Percentiles rank a stretch among this genome's conserved stretches.
Conservation (phyloP, 495 filamentous ascomycete species). For the Hapsidospora chrysogenum region DNA sequence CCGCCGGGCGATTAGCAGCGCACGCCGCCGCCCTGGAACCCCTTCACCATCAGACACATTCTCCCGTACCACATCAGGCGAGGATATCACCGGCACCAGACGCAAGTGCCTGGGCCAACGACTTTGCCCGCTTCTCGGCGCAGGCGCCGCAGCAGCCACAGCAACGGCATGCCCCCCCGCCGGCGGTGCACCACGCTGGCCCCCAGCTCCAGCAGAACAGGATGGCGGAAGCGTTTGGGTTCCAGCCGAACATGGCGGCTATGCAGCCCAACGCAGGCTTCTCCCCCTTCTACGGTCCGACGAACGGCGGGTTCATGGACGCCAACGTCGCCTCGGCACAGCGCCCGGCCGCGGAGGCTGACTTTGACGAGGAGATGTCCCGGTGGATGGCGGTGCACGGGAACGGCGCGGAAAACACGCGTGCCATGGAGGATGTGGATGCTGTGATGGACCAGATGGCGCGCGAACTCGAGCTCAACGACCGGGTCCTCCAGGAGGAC, state of each 20-base stretch:
- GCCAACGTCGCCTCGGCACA: not conserved
- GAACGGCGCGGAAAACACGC: not conserved
- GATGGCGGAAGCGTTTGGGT: not conserved
- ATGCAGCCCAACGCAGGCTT: not conserved
- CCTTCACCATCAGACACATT: not conserved
- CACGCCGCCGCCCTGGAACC: constrained; percentile 1
- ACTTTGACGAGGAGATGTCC: constrained; percentile 3
- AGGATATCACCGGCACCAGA: not conserved
- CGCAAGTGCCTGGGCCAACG: not conserved
- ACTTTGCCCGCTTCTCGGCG: not conserved
- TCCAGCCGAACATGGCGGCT: not conserved
- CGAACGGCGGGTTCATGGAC: not conserved
- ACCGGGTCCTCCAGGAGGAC: not conserved
- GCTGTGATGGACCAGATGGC: constrained; percentile 3
- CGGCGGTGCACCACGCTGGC: not conserved
- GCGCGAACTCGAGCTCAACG: constrained; percentile 1
- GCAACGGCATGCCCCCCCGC: not conserved
- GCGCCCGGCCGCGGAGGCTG: not conserved
- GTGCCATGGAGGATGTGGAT: constrained; percentile 3
- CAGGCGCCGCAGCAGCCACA: not conserved
- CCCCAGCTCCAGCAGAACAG: not conserved
- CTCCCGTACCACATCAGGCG: not conserved
- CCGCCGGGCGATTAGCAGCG: not conserved
- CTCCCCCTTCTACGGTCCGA: not conserved
- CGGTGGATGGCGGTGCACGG: constrained; percentile 3